Evolutionary conservation across 2,329 filamentous ascomycete genomes (phyloP), one percentile per base, ranked within the genome.

Genomic region (Paracoccidioides lutzii): DNA sequence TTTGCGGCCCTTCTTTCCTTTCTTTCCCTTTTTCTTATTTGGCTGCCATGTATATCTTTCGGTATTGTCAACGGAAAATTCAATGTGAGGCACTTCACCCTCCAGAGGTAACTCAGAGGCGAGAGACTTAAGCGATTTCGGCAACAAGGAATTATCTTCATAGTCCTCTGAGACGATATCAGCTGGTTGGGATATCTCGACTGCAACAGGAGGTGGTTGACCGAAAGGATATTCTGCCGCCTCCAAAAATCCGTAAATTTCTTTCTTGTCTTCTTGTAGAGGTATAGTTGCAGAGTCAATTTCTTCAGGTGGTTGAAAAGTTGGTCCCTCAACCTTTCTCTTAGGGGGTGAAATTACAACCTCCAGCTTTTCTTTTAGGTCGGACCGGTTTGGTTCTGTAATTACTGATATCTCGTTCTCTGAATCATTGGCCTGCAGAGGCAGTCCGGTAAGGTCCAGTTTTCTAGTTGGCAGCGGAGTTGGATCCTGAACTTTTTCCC

Each of bases 21-120:
- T 63, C 52, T 63, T 62, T 28, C 57, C 57, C 53, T 64, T 64
- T 56, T 61, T 63, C 40, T 43, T 32, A 52, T 60, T 32, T n/a
- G 57, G 56, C 5, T 57, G 62, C 32, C 37, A 32, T 22, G 32
- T 28, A 32, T 15, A 37, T 49, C 49, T 51, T 5, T 52, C 45
- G n/a, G 41, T 8, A 22, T 60, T 53, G 54, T 62, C 62, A 35
- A 58, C 9, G 15, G 33, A 55, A 8, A 52, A 14, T 35, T 55
- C 55, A 45, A 50, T 44, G 9, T 38, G 22, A 44, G 48, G 43
- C 6, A 22, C 28, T n/a, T 44, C 42, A 8, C 14, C 22, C n/a
- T n/a, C 50, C 22, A 32, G 7, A 30, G 38, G 37, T 42, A 32
- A 41, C 30, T n/a, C 38, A 14, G 37, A 30, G 14, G 4, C 3